Base-by-base conservation (phyloP, 2,329 filamentous ascomycete species). In the Penicillium paneum region DNA sequence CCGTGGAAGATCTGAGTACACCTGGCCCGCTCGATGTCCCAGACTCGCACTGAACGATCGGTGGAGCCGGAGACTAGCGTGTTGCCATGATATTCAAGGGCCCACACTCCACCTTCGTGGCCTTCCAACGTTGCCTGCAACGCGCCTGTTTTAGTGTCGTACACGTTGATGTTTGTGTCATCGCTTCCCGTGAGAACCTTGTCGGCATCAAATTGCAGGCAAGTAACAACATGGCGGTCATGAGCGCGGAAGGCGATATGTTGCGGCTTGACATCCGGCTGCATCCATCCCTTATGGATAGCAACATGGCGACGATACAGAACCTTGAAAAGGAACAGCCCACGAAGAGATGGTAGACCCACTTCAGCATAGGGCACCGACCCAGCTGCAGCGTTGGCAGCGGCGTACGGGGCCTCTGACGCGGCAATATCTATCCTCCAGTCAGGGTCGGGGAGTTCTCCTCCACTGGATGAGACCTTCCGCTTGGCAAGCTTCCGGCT, bases 121-220 rank as follows among this genome's bases (percentile, higher is more conserved):
- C 94, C 94, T 66, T 92, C 88, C 2, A 99, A 83, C 60, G 88
- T 90, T 67, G 86, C 90, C 44, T 89, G 84, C 34, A 96, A 76
- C 60, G 88, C 88, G 55, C 94, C 94, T 0, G 92, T 97, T 75
- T 94, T 95, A 12, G 94, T 97, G 69, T 97, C 92, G 72, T 97
- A 99, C 31, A 99, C 91, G 66, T 99, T 92, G 66, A 99, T 99
- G 59, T 97, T 87, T 4, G 92, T 96, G 70, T 99, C 94, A 70
- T 99, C 94, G 68, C 93, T 97, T 26, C 94, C 94, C 1, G 94
- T 99, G 63, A 99, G 83, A 63, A 99, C 97, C 75, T 97, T 97
- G 78, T 99, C 92, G 45, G 92, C 90, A 68, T 99, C 94, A 66
- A 99, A 99, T 71, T 99, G 92, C 50, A 99, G 81, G 70, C 94